Evolutionary conservation across 73 alveolate species (phyloP).

Genomic region (Halteria grandinella): DNA sequence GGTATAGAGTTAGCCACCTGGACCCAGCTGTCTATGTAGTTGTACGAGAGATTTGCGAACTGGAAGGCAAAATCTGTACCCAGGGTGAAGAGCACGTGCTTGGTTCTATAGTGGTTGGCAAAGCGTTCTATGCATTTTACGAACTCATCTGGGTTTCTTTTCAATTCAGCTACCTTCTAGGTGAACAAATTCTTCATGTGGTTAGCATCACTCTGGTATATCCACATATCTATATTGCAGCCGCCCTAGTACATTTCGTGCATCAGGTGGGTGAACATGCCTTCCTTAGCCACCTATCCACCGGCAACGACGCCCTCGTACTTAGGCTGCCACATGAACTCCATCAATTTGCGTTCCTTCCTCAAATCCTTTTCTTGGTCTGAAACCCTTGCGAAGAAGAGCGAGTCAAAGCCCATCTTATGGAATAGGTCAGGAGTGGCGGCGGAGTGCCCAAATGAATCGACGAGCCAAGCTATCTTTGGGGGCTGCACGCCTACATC

Average conservation of each 20-base stretch:
- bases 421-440: constrained; percentile 86
- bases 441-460: constrained; percentile 95
- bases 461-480: constrained; percentile 93
- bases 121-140: not conserved
- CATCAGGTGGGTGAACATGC: not conserved
- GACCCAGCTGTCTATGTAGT: not conserved
- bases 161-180: not conserved
- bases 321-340: constrained; percentile 85
- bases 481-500: constrained; percentile 87
- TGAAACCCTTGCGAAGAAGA: constrained; percentile 92
- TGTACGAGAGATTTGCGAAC: not conserved
- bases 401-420: constrained; percentile 93
- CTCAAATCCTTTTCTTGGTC: constrained; percentile 83
- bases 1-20: not conserved
- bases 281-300: not conserved
- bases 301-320: not conserved
- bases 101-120: not conserved
- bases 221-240: not conserved
- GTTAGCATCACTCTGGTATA: no score
- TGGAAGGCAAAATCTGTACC: constrained; percentile 11
- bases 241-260: not conserved
- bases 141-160: not conserved
- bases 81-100: not conserved
- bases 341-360: constrained; percentile 69
- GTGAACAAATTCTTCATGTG: not conserved